Conservation (phyloP, 768 basidiomycete genomes). For the Pleurotus pulmonarius region DNA sequence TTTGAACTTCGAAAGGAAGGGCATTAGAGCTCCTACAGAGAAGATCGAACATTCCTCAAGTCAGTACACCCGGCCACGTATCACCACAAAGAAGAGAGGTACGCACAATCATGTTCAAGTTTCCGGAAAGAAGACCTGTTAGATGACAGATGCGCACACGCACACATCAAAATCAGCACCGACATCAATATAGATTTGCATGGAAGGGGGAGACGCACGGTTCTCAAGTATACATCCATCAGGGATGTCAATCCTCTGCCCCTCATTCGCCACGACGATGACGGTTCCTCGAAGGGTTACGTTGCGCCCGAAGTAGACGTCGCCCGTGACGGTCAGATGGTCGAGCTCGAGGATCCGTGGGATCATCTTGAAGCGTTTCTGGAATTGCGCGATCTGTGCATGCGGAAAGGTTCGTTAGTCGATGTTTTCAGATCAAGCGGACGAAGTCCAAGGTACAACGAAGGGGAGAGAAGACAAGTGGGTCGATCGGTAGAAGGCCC, state of each 20-base stretch:
- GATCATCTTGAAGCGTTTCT: slow-evolving; percentile 94
- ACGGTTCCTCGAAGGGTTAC: slow-evolving; percentile 87
- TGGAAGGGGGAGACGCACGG: slow-evolving; percentile 29
- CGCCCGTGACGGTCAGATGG: slow-evolving; percentile 90
- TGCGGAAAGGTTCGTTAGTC: background rate
- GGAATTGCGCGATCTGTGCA: slow-evolving; percentile 74
- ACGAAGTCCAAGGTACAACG: background rate
- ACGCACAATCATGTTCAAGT: slow-evolving; percentile 75
- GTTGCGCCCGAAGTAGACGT: slow-evolving; percentile 86
- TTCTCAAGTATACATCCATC: slow-evolving; percentile 81
- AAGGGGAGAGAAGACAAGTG: background rate
- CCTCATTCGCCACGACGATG: slow-evolving; percentile 83
- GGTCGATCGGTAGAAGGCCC: no score
- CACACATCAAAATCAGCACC: background rate
- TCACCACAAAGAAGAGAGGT: background rate
- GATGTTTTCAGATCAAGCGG: background rate
- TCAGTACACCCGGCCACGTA: background rate
- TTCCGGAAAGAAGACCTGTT: slow-evolving; percentile 73
- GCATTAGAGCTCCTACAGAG: slow-evolving; percentile 3
- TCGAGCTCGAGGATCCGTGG: slow-evolving; percentile 89
- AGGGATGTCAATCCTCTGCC: slow-evolving; percentile 78
- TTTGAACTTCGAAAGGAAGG: background rate
- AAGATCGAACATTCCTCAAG: background rate
- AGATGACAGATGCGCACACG: background rate
- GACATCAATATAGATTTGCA: background rate